Conservation (phyloP, 176 grass and related monocot species). For the Avena insularis region DNA sequence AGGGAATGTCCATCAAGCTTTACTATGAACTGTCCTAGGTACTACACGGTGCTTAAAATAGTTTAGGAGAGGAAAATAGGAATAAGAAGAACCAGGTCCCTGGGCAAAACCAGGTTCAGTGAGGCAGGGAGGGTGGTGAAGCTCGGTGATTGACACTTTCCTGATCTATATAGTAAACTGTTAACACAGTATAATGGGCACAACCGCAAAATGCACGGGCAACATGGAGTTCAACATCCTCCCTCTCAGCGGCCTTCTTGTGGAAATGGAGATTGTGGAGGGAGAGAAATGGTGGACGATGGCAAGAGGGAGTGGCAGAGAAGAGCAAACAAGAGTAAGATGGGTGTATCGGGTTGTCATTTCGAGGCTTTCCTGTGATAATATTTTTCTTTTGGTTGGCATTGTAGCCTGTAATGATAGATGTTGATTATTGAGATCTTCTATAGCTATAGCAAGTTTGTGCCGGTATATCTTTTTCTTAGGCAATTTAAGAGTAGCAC, state of each 20-base stretch:
- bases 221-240: slow-evolving; percentile 3
- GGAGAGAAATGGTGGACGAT: slow-evolving; percentile 8
- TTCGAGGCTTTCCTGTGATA: slow-evolving; percentile 10
- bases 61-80: slow-evolving; percentile 22
- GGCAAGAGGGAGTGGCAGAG: not conserved
- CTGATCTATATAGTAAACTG: not conserved
- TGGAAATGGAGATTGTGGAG: slow-evolving; percentile 1
- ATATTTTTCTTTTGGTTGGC: not conserved
- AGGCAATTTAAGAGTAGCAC: not conserved
- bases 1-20: not conserved
- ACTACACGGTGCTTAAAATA: not conserved
- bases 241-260: slow-evolving; percentile 13
- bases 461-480: not conserved
- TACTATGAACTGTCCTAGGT: not conserved
- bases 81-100: not conserved
- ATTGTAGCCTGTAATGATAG: not conserved
- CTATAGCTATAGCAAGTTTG: not conserved
- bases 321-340: not conserved
- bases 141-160: not conserved
- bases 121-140: not conserved
- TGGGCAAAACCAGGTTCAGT: not conserved
- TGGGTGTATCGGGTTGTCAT: not conserved
- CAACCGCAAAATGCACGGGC: not conserved
- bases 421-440: slow-evolving; percentile 6
- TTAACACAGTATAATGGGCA: not conserved